Conservation (phyloP, 768 basidiomycete species). For the Hygrocybe punicea region DNA sequence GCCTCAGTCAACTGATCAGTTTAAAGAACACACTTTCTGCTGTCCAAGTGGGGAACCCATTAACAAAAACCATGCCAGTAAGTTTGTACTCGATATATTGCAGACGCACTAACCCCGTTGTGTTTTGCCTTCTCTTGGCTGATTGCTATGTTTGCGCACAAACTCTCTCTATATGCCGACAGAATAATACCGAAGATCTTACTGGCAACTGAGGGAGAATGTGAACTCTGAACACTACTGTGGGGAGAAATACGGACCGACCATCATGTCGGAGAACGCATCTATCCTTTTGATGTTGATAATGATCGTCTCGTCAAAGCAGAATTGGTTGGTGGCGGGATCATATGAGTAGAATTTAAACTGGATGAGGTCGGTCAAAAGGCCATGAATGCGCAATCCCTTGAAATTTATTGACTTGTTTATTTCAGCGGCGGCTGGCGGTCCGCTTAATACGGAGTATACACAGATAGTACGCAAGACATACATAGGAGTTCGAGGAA, state of each 20-base stretch:
- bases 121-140: constrained; percentile 2
- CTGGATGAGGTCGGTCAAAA: constrained; percentile 20
- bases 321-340: constrained; percentile 16
- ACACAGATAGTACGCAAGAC: constrained; percentile 10
- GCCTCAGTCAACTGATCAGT: neutral
- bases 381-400: constrained; percentile 19
- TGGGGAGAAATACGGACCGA: constrained; percentile 13
- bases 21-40: neutral
- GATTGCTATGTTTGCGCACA: constrained; percentile 9
- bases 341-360: constrained; percentile 24
- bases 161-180: constrained; percentile 16
- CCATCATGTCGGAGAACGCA: constrained; percentile 17
- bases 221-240: constrained; percentile 11
- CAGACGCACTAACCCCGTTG: neutral
- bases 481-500: constrained; percentile 18
- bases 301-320: constrained; percentile 16
- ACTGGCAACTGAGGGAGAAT: constrained; percentile 14
- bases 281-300: constrained; percentile 14
- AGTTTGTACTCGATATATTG: neutral
- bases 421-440: constrained; percentile 18
- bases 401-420: constrained; percentile 13
- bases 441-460: constrained; percentile 8
- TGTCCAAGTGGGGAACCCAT: neutral
- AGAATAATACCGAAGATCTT: constrained; percentile 20
- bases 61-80: neutral